These are phyloP conservation scores for Tanozyma kutaoensis DNA, from an alignment of 805 yeast species.

Conservation along the genomic window DNA sequence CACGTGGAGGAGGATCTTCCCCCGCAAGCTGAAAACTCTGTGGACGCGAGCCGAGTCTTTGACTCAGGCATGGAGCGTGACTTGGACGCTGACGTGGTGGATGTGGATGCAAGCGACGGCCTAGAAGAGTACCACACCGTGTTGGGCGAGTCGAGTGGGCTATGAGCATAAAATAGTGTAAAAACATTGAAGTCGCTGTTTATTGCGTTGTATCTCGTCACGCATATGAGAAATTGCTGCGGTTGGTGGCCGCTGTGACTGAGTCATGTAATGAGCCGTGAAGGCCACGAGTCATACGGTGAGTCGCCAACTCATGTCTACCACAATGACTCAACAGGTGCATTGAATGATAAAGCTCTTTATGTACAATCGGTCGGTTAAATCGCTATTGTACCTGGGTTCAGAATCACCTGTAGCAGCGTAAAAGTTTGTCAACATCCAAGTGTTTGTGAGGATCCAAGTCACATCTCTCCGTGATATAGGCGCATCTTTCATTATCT, in stretches of 20 bases:
- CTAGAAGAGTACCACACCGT: constrained; percentile 13
- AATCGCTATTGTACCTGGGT: too few species aligned
- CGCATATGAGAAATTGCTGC: constrained; percentile 1
- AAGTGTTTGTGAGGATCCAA: background rate
- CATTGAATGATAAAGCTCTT: too few species aligned
- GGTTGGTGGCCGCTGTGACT: background rate
- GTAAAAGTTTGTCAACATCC: background rate
- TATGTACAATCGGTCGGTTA: too few species aligned
- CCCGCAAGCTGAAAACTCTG: constrained; percentile 7
- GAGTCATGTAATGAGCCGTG: background rate
- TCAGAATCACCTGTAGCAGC: background rate
- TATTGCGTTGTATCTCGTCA: constrained; percentile 4
- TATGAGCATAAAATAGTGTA: background rate
- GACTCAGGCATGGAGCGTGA: constrained; percentile 3
- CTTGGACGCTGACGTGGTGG: constrained; percentile 9
- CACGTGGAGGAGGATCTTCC: constrained; percentile 3
- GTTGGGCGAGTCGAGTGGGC: constrained; percentile 11
- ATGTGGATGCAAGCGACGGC: constrained; percentile 34
- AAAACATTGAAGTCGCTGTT: constrained; percentile 2
- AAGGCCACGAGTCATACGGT: too few species aligned
- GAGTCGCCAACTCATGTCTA: too few species aligned
- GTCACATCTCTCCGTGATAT: too few species aligned
- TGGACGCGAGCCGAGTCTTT: background rate
- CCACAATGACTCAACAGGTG: too few species aligned
- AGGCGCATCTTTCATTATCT: too few species aligned